These are phyloP conservation scores for Verbena officinalis DNA, from an alignment of 257 asterid species.

Conservation along the genomic window DNA sequence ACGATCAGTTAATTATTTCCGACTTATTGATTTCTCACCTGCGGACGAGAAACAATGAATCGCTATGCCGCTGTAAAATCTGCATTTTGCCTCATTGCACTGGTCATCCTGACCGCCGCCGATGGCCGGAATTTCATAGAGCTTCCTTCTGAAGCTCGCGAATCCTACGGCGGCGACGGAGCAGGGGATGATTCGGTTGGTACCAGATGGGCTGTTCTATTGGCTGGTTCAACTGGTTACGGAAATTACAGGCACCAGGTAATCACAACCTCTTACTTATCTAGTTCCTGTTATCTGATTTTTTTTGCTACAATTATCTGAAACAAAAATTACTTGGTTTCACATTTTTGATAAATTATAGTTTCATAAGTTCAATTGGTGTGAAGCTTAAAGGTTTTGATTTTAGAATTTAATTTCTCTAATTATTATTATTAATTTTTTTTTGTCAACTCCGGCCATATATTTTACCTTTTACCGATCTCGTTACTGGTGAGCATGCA, in stretches of 20 bases:
- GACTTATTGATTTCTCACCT: too few species aligned
- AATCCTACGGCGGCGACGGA: constrained; percentile 38
- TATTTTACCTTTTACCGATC: background rate
- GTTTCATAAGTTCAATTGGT: background rate
- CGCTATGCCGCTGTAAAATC: constrained; percentile 44
- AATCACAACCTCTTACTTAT: background rate
- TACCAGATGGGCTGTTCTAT: constrained; percentile 88
- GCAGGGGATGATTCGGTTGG: constrained; percentile 60
- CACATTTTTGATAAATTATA: background rate
- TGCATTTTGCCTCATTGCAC: constrained; percentile 44
- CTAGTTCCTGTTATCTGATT: background rate
- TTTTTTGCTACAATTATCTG: too few species aligned
- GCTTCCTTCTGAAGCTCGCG: constrained; percentile 67
- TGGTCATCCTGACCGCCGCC: constrained; percentile 45
- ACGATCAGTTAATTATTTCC: too few species aligned
- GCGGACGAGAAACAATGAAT: constrained; percentile 42
- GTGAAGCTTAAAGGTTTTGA: background rate
- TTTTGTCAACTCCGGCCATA: background rate
- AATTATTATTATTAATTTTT: background rate
- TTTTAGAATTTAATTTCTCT: background rate
- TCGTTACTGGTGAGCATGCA: background rate
- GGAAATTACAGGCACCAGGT: constrained; percentile 99
- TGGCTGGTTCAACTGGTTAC: constrained; percentile 93
- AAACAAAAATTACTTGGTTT: background rate
- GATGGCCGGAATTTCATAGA: constrained; percentile 56